Evolutionary conservation across 768 basidiomycete genomes (phyloP), one percentile per base, ranked within the genome.

Genomic region (Daedaleopsis sinensis): DNA sequence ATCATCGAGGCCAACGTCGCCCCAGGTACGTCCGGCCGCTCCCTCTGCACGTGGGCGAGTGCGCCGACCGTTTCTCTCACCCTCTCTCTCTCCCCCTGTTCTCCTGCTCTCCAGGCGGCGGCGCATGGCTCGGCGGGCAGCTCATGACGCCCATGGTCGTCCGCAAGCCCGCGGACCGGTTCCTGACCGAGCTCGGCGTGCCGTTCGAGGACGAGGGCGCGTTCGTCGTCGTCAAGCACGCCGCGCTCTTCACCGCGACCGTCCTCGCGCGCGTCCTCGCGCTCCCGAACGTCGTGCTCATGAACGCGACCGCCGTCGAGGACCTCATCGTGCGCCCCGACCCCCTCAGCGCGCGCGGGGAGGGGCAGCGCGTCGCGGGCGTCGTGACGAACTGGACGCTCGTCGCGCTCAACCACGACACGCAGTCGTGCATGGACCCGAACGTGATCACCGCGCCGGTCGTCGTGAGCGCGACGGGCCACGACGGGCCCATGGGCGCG

Each of bases 81-180:
- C 18, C 44, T 46, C 13, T n/a, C n/a, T 5, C 27, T n/a, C 18
- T n/a, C n/a, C 5, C 0, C 21, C n/a, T n/a, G n/a, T n/a, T n/a
- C n/a, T 48, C 19, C 13, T 21, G 9, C 19, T 24, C 47, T 11
- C 19, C 66, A 61, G 73, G 73, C 48, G 88, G 88, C 57, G 87
- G 89, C 37, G 89, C 88, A 13, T 91, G 90, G 89, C 81, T 91
- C 42, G 88, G 89, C 35, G 88, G 88, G 9, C 89, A 91, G 73
- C 76, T 91, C 57, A 90, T 91, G 90, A 85, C 84, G 0, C 84
- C 89, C 0, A 91, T 91, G 90, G 89, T 90, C 57, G 84, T 91
- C 59, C 85, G 89, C 63, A 91, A 91, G 75, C 91, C 89, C 3
- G 90, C 88, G 0, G 84, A 92, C 70, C 74, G 77, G 51, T 90